Percentiles rank a stretch among this genome's conserved stretches.
Evolutionary conservation across 2,329 filamentous ascomycete genomes (phyloP).

Genomic region (Exserohilum turcica): DNA sequence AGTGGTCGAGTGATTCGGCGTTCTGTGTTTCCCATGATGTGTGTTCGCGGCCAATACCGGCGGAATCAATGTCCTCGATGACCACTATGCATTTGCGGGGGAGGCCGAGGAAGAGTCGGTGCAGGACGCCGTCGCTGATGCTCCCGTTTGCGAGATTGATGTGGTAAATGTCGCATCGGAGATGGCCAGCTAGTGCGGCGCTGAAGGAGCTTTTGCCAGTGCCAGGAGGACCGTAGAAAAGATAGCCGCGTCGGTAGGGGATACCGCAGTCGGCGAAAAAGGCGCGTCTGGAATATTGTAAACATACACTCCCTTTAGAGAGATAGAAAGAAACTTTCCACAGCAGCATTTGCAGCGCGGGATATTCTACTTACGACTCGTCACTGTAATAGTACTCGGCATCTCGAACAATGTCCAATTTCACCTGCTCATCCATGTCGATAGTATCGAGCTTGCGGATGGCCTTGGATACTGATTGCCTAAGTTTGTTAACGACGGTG

Average conservation of each 20-base stretch:
- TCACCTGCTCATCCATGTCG: constrained; percentile 37
- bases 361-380: constrained; percentile 11
- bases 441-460: constrained; percentile 38
- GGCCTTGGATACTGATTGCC: constrained; percentile 32
- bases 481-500: not conserved
- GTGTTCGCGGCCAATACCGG: constrained; percentile 37
- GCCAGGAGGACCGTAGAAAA: constrained; percentile 49
- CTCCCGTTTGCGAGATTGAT: constrained; percentile 42
- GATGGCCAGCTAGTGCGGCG: constrained; percentile 45
- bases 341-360: not conserved
- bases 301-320: not conserved
- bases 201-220: constrained; percentile 51
- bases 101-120: constrained; percentile 27
- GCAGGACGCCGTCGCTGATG: constrained; percentile 39
- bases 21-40: not conserved
- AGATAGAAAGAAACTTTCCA: too few species aligned
- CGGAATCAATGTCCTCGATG: constrained; percentile 50
- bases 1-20: not conserved
- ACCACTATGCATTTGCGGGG: constrained; percentile 48
- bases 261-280: constrained; percentile 46
- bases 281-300: constrained; percentile 4
- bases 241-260: constrained; percentile 46
- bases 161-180: constrained; percentile 47
- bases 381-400: constrained; percentile 47
- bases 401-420: constrained; percentile 41